Evolutionary conservation across 331 rosid species (phyloP), one percentile per base, ranked within the genome.

Genomic region (Cydonia oblonga): DNA sequence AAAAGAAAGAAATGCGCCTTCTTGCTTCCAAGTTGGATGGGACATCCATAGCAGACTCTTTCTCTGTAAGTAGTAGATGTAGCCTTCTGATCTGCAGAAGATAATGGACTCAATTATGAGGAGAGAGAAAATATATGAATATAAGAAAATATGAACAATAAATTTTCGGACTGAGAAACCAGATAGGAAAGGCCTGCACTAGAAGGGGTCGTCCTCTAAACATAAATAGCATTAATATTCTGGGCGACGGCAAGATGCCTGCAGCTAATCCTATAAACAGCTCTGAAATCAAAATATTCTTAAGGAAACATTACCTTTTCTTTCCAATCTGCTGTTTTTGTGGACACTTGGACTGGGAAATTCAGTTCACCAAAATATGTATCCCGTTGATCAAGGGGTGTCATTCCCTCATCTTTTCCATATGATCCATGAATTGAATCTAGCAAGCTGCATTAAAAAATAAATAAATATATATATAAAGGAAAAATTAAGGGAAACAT

Each of bases 41-140:
- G 56, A 93, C 97, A 71, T 93, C 98, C 98, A 91, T 91, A 57
- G 98, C 98, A 74, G 98, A 93, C 84, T 93, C 98, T 87, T 72
- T 93, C 75, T 87, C 96, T 19, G 96, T 93, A 71, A 93, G 97
- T 91, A 93, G 78, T 52, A 93, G 86, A 58, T 88, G 97, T 73
- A 93, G 83, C 82, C 98, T 91, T 79, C 85, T 81, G 54, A 93
- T 86, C 98, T 93, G 84, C 74, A 70, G 44, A 69, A 28, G 71
- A 71, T 70, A 66, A 73, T 46, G 51, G 33, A 69, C 60, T 53
- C 59, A 59, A 72, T 24, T 3, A 53, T 26, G 25, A 46, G 35
- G 25, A 49, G 38, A 56, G 13, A 16, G n/a, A 33, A 32, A 44
- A 54, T 2, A 9, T 20, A 52, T 30, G 68, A 44, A 26, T 6